Percentiles rank a stretch among this genome's conserved stretches.
These are phyloP conservation scores for Nicotiana tomentosiformis DNA, from an alignment of 257 asterid genomes.

Conservation along the genomic window DNA sequence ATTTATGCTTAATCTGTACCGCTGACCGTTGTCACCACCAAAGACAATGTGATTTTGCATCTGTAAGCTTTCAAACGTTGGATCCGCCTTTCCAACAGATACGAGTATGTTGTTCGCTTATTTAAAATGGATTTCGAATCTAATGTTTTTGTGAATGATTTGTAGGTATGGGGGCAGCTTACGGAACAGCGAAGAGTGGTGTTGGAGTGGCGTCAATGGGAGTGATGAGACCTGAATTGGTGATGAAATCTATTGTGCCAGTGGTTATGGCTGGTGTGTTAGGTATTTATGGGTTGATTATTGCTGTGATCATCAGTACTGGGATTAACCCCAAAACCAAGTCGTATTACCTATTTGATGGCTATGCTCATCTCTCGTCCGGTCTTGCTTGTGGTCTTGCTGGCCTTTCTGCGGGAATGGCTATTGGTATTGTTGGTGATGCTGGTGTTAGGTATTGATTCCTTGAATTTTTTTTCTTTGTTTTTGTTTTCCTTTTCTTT, in stretches of 20 bases:
- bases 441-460: slow-evolving; percentile 71
- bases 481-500: background rate
- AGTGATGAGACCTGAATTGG: slow-evolving; percentile 84
- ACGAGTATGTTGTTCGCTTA: background rate
- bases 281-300: slow-evolving; percentile 76
- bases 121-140: background rate
- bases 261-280: slow-evolving; percentile 93
- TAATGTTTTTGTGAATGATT: background rate
- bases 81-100: background rate
- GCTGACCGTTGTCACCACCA: background rate
- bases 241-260: slow-evolving; percentile 81
- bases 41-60: background rate
- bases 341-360: slow-evolving; percentile 73
- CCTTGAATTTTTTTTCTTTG: too few relatives aligned
- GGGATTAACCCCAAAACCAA: slow-evolving; percentile 83
- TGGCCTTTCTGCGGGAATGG: slow-evolving; percentile 86
- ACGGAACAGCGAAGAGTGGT: slow-evolving; percentile 84
- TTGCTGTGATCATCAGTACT: slow-evolving; percentile 80
- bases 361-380: slow-evolving; percentile 80
- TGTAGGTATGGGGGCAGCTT: slow-evolving; percentile 83
- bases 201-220: slow-evolving; percentile 92
- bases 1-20: too few relatives aligned
- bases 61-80: background rate
- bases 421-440: slow-evolving; percentile 85
- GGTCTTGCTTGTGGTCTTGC: slow-evolving; percentile 82